phyloP scores from a whole-genome alignment of 2,329 filamentous ascomycete genomes.

The Nannizzia gypsea region DNA sequence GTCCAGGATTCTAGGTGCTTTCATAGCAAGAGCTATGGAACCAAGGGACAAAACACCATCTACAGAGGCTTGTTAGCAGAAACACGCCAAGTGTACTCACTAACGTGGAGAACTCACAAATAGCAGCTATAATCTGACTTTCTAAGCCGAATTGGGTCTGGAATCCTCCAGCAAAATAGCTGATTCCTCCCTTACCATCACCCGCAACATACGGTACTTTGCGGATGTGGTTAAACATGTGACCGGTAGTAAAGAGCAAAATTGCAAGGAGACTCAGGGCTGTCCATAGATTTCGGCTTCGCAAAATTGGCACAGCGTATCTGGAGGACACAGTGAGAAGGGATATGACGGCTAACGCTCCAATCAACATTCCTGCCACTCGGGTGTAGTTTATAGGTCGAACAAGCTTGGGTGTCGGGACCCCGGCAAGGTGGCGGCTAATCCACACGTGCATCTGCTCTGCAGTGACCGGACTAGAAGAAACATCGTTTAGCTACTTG shows the following conservation, averaged over 20 bases:
- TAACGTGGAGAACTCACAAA: conserved; percentile 55
- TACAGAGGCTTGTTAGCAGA: conserved; percentile 23
- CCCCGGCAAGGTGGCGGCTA: conserved; percentile 61
- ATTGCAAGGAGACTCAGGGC: conserved; percentile 78
- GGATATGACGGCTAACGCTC: conserved; percentile 58
- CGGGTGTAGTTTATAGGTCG: conserved; percentile 81
- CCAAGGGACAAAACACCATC: conserved; percentile 77
- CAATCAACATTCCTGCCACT: conserved; percentile 55
- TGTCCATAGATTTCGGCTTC: conserved; percentile 90
- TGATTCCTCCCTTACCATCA: conserved; percentile 73
- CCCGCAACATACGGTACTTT: conserved; percentile 86
- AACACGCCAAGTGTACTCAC: neutral
- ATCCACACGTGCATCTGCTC: conserved; percentile 74
- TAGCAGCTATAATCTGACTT: conserved; percentile 84
- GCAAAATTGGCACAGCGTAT: conserved; percentile 67
- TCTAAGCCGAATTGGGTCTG: conserved; percentile 89
- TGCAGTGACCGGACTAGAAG: conserved; percentile 54
- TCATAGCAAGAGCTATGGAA: conserved; percentile 79
- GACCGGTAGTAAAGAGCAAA: conserved; percentile 84
- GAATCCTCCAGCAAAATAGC: conserved; percentile 83
- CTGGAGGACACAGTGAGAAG: conserved; percentile 60
- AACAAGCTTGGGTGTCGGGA: conserved; percentile 63
- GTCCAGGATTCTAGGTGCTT: conserved; percentile 79
- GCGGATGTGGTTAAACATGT: conserved; percentile 99
- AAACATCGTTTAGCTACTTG: neutral